phyloP scores from a whole-genome alignment of 1,139 yeast genomes.

The Yamadazyma dushanensis region DNA sequence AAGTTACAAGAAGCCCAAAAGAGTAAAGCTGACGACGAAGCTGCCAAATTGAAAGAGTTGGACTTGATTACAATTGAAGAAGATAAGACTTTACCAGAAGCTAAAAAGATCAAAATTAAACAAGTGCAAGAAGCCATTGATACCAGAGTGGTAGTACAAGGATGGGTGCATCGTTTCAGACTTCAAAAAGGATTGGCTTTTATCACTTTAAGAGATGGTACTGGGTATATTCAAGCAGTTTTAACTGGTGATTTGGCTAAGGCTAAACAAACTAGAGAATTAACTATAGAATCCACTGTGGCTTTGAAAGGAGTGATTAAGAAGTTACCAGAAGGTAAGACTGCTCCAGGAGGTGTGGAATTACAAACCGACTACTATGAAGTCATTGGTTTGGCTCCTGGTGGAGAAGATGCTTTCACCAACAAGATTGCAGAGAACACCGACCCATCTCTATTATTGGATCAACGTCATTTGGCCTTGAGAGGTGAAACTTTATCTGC shows the following conservation, averaged over 20 bases:
- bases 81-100: constrained; percentile 70
- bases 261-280: constrained; percentile 78
- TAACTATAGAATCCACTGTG: constrained; percentile 87
- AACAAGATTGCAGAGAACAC: constrained; percentile 93
- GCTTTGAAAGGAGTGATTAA: constrained; percentile 76
- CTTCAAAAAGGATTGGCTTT: constrained; percentile 90
- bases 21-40: constrained; percentile 63
- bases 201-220: constrained; percentile 91
- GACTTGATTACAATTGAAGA: constrained; percentile 69
- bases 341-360: constrained; percentile 98
- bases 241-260: constrained; percentile 88
- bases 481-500: constrained; percentile 94
- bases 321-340: constrained; percentile 91
- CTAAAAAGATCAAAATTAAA: constrained; percentile 66
- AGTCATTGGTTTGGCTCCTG: constrained; percentile 89
- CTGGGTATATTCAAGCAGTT: constrained; percentile 87
- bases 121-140: constrained; percentile 52
- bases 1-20: constrained; percentile 62
- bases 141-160: constrained; percentile 72
- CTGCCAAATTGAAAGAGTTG: constrained; percentile 73
- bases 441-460: constrained; percentile 88
- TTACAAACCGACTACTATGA: constrained; percentile 86
- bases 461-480: constrained; percentile 90
- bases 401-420: constrained; percentile 93
- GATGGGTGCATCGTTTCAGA: constrained; percentile 97